Base-by-base conservation (phyloP, 257 asterid species). In the Scutellaria galericulata region DNA sequence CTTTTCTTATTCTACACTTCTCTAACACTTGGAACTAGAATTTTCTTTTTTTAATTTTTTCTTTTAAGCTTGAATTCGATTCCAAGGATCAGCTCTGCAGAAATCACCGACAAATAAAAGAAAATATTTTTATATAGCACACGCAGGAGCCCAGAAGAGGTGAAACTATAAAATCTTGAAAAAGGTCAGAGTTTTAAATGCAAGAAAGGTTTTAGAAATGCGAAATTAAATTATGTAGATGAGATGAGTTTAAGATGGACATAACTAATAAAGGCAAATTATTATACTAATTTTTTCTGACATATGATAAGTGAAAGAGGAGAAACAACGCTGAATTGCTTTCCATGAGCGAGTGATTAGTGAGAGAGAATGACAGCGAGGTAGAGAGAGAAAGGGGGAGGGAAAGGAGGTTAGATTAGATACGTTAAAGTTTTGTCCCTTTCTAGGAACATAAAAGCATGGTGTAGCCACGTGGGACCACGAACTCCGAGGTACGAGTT, bases 401-500 rank as follows among this genome's bases (percentile, higher is more conserved):
- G 68, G 75, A 55, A 39, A 31, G 60, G 74, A 31, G 72, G 18
- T 55, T 62, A 65, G 78, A 68, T 51, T 80, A 31, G 37, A 31
- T 56, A 78, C 85, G 83, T 84, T 76, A 71, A 68, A 71, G 80
- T 78, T 79, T 85, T 79, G 86, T 70, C 75, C 72, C 71, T 75
- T 80, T 83, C 86, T 40, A 80, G 85, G 84, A 83, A 76, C 83
- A 82, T 44, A 68, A 44, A 44, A 60, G 81, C 83, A 79, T 77
- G 83, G 72, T 47, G 67, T 61, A 45, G 48, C 73, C 83, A 61
- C 83, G 83, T 83, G 84, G 86, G 92, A 46, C 86, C 84, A 20
- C 84, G 64, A 46, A 66, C 48, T 75, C 77, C 84, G 74, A 83
- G 87, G 81, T 71, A 1, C 0, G 3, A 4, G 0, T 27, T 68